Evolutionary conservation across 768 basidiomycete genomes (phyloP).

Genomic region (Cyclocybe cylindracea): DNA sequence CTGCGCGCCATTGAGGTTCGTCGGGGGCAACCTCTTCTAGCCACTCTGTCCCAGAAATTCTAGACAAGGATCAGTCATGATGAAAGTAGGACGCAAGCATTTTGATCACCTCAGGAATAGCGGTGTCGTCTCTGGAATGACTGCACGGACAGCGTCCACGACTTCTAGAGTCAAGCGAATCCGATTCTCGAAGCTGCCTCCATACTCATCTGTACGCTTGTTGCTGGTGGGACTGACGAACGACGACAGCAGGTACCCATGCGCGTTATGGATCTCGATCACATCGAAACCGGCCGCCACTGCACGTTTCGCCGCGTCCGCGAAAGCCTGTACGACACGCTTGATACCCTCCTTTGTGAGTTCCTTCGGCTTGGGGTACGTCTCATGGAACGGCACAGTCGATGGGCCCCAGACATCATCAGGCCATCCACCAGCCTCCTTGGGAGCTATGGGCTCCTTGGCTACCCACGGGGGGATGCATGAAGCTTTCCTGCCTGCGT

Average conservation of each 20-base stretch:
- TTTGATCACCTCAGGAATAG: slow-evolving; percentile 62
- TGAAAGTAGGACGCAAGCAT: slow-evolving; percentile 2
- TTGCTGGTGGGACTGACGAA: slow-evolving; percentile 66
- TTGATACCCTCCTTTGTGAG: slow-evolving; percentile 60
- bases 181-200: slow-evolving; percentile 72
- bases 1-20: slow-evolving; percentile 65
- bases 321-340: slow-evolving; percentile 56
- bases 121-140: slow-evolving; percentile 63
- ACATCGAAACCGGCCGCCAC: slow-evolving; percentile 61
- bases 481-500: slow-evolving; percentile 78
- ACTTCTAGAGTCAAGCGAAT: slow-evolving; percentile 62
- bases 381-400: slow-evolving; percentile 40
- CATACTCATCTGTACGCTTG: slow-evolving; percentile 68
- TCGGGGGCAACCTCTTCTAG: slow-evolving; percentile 57
- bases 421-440: slow-evolving; percentile 50
- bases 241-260: slow-evolving; percentile 57
- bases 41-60: slow-evolving; percentile 77
- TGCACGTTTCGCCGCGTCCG: slow-evolving; percentile 49
- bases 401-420: slow-evolving; percentile 61
- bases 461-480: slow-evolving; percentile 63
- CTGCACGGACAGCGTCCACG: slow-evolving; percentile 60
- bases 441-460: slow-evolving; percentile 27
- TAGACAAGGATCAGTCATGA: slow-evolving; percentile 12
- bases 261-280: slow-evolving; percentile 65
- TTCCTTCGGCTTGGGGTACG: slow-evolving; percentile 54